phyloP scores from a whole-genome alignment of 768 basidiomycete genomes.

The Pisolithus sp. region DNA sequence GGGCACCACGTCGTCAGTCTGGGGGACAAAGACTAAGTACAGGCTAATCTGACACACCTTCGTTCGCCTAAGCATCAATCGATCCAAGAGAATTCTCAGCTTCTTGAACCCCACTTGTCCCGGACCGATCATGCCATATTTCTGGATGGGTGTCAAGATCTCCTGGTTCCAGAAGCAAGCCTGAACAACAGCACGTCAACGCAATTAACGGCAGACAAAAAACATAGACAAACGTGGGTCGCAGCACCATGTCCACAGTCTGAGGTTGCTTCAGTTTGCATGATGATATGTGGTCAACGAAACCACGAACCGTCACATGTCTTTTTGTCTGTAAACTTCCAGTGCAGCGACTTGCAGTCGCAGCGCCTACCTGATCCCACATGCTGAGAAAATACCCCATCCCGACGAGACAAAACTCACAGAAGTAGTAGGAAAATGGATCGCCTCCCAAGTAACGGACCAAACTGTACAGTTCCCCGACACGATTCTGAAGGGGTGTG shows the following conservation, averaged over 20 bases:
- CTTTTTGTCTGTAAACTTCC: constrained; percentile 81
- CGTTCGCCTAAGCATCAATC: constrained; percentile 93
- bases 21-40: too few relatives aligned
- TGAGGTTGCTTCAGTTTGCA: constrained; percentile 21
- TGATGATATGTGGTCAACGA: background rate
- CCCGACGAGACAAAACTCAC: constrained; percentile 35
- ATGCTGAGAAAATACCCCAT: background rate
- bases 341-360: constrained; percentile 91
- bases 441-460: constrained; percentile 90
- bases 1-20: too few relatives aligned
- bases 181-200: constrained; percentile 26
- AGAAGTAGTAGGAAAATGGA: constrained; percentile 89
- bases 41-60: constrained; percentile 41
- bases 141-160: constrained; percentile 94
- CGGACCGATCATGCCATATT: constrained; percentile 73
- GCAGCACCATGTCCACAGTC: constrained; percentile 83
- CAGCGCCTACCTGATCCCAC: constrained; percentile 70
- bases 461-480: constrained; percentile 97
- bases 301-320: constrained; percentile 67
- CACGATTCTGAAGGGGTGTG: constrained; percentile 94
- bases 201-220: background rate
- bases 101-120: constrained; percentile 88
- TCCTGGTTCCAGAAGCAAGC: constrained; percentile 98
- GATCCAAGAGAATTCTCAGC: constrained; percentile 78
- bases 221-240: constrained; percentile 54